phyloP scores from a whole-genome alignment of 2,329 filamentous ascomycete species.

The Xylariaceae sp. region DNA sequence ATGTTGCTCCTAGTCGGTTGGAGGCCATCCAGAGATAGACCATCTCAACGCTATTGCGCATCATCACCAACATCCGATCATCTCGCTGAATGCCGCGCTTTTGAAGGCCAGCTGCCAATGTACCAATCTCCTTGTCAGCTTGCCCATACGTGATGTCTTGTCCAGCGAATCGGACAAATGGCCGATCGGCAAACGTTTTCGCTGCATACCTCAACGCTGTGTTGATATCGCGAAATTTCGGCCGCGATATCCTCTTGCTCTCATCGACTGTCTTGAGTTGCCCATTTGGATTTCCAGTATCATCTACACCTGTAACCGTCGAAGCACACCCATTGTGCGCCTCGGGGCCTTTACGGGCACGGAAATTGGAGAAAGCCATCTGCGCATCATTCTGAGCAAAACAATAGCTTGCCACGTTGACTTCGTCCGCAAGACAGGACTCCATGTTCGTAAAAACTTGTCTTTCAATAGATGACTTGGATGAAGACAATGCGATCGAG shows the following conservation, averaged over 20 bases:
- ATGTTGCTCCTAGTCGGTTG: background rate
- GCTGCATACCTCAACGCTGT: background rate
- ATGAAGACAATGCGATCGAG: background rate
- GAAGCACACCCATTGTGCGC: background rate
- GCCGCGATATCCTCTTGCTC: no score
- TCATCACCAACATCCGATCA: constrained; percentile 3
- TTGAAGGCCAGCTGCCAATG: background rate
- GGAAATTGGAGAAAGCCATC: background rate
- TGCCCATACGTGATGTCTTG: background rate
- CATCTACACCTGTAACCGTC: no score
- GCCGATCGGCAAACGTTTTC: background rate
- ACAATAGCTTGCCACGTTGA: constrained; percentile 4
- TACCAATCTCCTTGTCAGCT: background rate
- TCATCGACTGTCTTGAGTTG: background rate
- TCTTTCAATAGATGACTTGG: background rate
- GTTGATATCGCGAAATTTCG: constrained; percentile 1
- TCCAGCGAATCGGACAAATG: background rate
- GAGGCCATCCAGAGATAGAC: constrained; percentile 1
- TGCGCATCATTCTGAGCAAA: constrained; percentile 2
- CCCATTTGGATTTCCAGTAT: background rate
- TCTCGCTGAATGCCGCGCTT: background rate
- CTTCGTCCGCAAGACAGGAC: background rate
- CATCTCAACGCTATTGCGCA: constrained; percentile 4
- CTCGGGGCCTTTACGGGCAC: background rate
- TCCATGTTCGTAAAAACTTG: constrained; percentile 1